These are phyloP conservation scores for Stentor roeselii DNA, from an alignment of 73 alveolate genomes.

Conservation along the genomic window DNA sequence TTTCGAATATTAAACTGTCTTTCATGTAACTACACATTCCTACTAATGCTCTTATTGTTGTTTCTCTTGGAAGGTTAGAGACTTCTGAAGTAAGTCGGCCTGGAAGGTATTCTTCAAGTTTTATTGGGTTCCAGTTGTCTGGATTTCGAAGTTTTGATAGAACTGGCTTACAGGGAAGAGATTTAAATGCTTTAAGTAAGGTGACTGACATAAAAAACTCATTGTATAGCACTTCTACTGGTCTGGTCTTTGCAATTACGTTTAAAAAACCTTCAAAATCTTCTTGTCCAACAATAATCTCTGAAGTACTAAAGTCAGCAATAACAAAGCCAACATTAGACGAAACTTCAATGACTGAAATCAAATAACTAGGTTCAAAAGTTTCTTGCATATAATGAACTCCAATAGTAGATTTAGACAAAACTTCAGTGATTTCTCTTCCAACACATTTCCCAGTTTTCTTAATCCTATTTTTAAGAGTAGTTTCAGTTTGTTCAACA, in stretches of 20 bases:
- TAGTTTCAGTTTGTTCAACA: constrained; percentile 72
- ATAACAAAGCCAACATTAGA: constrained; percentile 63
- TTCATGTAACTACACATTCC: constrained; percentile 10
- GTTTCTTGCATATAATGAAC: constrained; percentile 34
- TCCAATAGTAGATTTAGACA: constrained; percentile 55
- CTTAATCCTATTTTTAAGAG: constrained; percentile 38
- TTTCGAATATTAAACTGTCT: background rate
- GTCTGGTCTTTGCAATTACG: constrained; percentile 35
- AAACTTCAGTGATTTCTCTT: constrained; percentile 68
- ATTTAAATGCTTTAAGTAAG: background rate
- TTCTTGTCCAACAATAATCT: constrained; percentile 55
- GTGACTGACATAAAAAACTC: background rate
- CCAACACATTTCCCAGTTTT: constrained; percentile 39
- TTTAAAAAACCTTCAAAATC: constrained; percentile 44
- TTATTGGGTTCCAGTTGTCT: constrained; percentile 13
- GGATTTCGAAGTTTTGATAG: background rate
- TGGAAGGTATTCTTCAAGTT: background rate
- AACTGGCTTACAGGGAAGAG: constrained; percentile 3
- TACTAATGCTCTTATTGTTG: constrained; percentile 21
- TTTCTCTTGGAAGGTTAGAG: background rate
- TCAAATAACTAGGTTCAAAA: constrained; percentile 58
- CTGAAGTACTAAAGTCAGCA: constrained; percentile 62
- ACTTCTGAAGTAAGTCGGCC: background rate
- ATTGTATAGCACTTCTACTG: constrained; percentile 38
- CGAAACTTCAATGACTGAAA: constrained; percentile 44